Evolutionary conservation across 495 filamentous ascomycete species (phyloP).

Genomic region (Talaromyces wortmannii): DNA sequence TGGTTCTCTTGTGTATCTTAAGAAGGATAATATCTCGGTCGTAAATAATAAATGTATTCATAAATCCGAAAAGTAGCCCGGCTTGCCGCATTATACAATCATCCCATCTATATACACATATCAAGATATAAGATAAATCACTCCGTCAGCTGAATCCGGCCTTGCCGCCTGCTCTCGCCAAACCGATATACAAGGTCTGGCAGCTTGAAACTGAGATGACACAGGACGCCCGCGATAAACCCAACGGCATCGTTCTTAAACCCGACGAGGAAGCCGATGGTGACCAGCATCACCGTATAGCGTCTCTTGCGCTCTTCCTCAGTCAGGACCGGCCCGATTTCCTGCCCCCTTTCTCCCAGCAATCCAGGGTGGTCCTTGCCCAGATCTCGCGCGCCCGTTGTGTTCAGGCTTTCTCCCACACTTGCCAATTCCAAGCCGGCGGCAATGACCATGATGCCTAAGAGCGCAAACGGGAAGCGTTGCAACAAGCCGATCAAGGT

Average conservation of each 20-base stretch:
- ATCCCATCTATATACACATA: not conserved
- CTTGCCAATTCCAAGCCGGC: constrained; percentile 80
- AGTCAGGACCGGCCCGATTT: constrained; percentile 32
- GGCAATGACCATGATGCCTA: constrained; percentile 84
- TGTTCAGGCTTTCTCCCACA: constrained; percentile 76
- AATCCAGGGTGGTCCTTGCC: constrained; percentile 17
- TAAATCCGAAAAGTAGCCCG: not conserved
- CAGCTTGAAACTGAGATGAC: constrained; percentile 48
- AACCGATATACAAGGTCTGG: constrained; percentile 22
- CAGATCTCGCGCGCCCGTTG: constrained; percentile 57
- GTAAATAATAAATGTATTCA: too few species aligned
- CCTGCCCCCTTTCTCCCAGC: constrained; percentile 32
- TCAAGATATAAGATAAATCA: constrained; percentile 1
- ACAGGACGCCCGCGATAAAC: constrained; percentile 73
- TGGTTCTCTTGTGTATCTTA: too few species aligned
- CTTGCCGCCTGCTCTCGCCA: constrained; percentile 20
- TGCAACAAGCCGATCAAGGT: constrained; percentile 58
- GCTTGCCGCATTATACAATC: not conserved
- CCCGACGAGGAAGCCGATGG: constrained; percentile 71
- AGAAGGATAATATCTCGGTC: too few species aligned
- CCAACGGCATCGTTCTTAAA: constrained; percentile 86
- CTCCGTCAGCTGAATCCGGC: constrained; percentile 21
- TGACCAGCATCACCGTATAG: constrained; percentile 85
- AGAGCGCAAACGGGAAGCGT: constrained; percentile 62
- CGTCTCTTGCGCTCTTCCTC: constrained; percentile 60